A percentile compares a stretch with the other conserved stretches of the same genome.
These are phyloP conservation scores for Talaromyces amestolkiae DNA, from an alignment of 2,329 filamentous ascomycete genomes.

Conservation along the genomic window DNA sequence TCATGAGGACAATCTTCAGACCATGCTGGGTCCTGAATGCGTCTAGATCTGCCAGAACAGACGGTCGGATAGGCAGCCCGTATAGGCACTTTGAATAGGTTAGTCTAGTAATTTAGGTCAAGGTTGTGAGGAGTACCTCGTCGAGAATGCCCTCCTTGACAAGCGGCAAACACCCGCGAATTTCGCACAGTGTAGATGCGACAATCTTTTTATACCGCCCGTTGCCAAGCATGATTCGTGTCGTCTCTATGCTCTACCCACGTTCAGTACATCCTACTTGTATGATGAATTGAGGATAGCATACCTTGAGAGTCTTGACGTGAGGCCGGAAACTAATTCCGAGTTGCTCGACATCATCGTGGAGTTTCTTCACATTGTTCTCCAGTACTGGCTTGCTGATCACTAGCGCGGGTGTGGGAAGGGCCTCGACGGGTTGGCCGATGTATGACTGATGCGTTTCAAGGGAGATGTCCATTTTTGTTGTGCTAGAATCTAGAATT, in stretches of 20 bases:
- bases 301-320: conserved; percentile 48
- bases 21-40: conserved; percentile 12
- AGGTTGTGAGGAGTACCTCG: conserved; percentile 29
- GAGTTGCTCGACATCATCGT: conserved; percentile 40
- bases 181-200: conserved; percentile 44
- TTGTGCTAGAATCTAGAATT: neutral
- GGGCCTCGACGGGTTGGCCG: conserved; percentile 32
- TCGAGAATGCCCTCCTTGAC: conserved; percentile 42
- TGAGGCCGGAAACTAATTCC: conserved; percentile 44
- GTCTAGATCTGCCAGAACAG: conserved; percentile 16
- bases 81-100: conserved; percentile 33
- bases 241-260: conserved; percentile 30
- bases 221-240: conserved; percentile 43
- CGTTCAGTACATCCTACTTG: neutral
- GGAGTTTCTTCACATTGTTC: conserved; percentile 38
- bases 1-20: conserved; percentile 19
- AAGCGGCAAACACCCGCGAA: conserved; percentile 40
- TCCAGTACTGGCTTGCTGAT: conserved; percentile 40
- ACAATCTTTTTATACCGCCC: conserved; percentile 41
- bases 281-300: neutral
- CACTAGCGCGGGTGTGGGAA: conserved; percentile 43
- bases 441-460: conserved; percentile 37
- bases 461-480: conserved; percentile 32
- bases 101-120: neutral
- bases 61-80: conserved; percentile 41